Evolutionary conservation across 2,329 filamentous ascomycete species (phyloP), one percentile per base, ranked within the genome.

Genomic region (Arthrobotrys megalospora): DNA sequence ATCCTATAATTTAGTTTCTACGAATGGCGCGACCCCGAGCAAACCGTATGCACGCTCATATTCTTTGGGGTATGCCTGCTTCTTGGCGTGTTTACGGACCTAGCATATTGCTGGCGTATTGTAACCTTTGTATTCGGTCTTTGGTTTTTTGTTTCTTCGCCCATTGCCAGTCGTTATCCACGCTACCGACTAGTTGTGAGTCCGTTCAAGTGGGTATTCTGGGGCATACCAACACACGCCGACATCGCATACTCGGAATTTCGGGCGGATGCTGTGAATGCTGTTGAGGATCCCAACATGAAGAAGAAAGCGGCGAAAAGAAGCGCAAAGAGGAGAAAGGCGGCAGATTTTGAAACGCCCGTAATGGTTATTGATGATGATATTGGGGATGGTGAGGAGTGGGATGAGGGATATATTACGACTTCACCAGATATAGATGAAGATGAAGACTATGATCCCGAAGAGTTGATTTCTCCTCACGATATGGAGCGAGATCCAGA

Each of bases 201-300:
- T 14, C 73, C 73, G 3, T 52, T 77, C 38, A 58, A 60, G 34
- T 77, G 73, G 73, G 24, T 63, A 28, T 53, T 77, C 14, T 77
- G 73, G 73, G 73, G 73, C 2, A 67, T 77, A 11, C 73, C 73
- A n/a, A 77, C 73, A 11, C 52, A 70, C n/a, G 58, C 66, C 6
- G 73, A 77, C 4, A 47, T 77, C 41, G 66, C 73, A n/a, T 77
- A 66, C 52, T 62, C 58, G 6, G 73, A 77, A 32, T 77, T 77
- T 47, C 43, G 43, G 14, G 43, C 47, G 12, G 73, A 77, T 36
- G 73, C 66, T 5, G 55, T 65, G 12, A 71, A 71, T 19, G 66
- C 65, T 14, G 36, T 77, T n/a, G 38, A 52, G 14, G 73, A 77
- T 38, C 66, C 73, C 1, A 6, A 41, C 14, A 58, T 36, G 36